Evolutionary conservation across 306 rosid species (phyloP).

Genomic region (Cyamopsis tetragonoloba): DNA sequence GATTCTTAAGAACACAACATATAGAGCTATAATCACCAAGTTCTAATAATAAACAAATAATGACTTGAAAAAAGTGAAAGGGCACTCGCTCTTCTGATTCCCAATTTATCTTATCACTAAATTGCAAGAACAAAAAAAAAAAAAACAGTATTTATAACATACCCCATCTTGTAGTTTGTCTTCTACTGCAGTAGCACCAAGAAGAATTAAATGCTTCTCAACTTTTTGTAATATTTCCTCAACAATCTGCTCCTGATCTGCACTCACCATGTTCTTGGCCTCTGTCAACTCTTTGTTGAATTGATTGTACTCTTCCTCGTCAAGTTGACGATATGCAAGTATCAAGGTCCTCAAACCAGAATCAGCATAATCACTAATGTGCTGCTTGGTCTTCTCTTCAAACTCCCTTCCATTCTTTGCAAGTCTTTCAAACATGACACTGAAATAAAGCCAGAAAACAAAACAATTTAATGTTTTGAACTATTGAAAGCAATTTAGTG

Average conservation of each 20-base stretch:
- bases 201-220: conserved; percentile 89
- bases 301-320: conserved; percentile 58
- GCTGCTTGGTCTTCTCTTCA: conserved; percentile 70
- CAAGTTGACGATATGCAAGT: conserved; percentile 76
- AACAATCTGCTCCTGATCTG: conserved; percentile 67
- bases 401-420: conserved; percentile 70
- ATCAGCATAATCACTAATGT: conserved; percentile 84
- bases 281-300: conserved; percentile 58
- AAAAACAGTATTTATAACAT: conserved; percentile 15
- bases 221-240: conserved; percentile 63
- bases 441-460: conserved; percentile 31
- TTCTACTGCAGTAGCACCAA: conserved; percentile 99
- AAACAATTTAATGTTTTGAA: conserved; percentile 16
- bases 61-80: not conserved
- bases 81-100: conserved; percentile 4
- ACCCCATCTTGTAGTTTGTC: conserved; percentile 99
- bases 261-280: conserved; percentile 78
- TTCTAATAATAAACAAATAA: not conserved
- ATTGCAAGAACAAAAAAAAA: conserved; percentile 8
- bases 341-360: conserved; percentile 96
- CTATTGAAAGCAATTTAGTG: not conserved
- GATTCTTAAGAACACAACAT: conserved; percentile 19
- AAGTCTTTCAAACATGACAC: conserved; percentile 96
- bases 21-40: not conserved
- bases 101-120: not conserved